Conservation (phyloP, 1,139 yeast species). For the Geotrichum bryndzae region DNA sequence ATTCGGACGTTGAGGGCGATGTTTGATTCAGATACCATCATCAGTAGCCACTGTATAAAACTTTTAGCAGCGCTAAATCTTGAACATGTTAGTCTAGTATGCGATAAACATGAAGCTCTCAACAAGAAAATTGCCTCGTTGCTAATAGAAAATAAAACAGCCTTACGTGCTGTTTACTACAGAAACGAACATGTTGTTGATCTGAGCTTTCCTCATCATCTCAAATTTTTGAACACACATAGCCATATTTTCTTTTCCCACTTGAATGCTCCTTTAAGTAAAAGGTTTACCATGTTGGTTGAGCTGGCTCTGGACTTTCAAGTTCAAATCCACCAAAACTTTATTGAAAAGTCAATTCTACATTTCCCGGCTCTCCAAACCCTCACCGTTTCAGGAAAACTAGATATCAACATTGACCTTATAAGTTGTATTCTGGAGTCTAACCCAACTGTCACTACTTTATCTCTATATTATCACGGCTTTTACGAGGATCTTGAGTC, state of each 20-base stretch:
- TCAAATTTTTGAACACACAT: background rate
- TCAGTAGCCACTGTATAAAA: too few species aligned
- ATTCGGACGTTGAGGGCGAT: too few species aligned
- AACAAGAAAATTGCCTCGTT: background rate
- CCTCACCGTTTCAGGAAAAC: background rate
- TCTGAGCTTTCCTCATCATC: background rate
- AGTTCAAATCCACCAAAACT: background rate
- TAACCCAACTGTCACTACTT: background rate
- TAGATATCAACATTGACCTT: background rate
- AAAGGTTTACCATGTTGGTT: background rate
- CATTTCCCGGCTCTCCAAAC: background rate
- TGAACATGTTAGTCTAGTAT: too few species aligned
- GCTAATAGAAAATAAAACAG: background rate
- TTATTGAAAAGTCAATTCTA: too few species aligned
- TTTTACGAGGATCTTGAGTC: too few species aligned
- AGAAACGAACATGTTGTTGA: too few species aligned
- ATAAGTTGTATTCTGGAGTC: background rate
- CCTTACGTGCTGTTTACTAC: background rate
- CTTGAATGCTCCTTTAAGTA: background rate
- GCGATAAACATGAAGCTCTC: too few species aligned
- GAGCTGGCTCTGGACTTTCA: background rate
- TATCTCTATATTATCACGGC: too few species aligned
- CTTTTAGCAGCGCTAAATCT: too few species aligned
- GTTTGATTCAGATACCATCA: too few species aligned
- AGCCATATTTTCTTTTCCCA: background rate